Evolutionary conservation across 129 eudicot genomes (phyloP), one percentile per base, ranked within the genome.

Genomic region (Flaveria brownii): DNA sequence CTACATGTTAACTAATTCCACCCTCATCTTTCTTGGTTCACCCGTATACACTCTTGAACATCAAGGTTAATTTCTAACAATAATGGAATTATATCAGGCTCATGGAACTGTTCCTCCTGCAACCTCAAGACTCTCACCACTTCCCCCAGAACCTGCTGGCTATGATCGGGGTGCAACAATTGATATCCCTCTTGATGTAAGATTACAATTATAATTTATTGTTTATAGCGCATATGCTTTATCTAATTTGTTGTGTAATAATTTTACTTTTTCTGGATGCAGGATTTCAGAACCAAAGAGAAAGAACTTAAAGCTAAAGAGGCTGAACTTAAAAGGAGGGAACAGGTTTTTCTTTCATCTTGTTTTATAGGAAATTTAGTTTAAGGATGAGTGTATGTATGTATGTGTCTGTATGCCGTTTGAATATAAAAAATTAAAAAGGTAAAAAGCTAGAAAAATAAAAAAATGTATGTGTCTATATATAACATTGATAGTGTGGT

Each of bases 61-160:
- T n/a, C n/a, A n/a, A n/a, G n/a, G n/a, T n/a, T n/a, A n/a, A n/a
- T n/a, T n/a, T n/a, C n/a, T n/a, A n/a, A n/a, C n/a, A n/a, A n/a
- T n/a, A n/a, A n/a, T n/a, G n/a, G n/a, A 50, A 56, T 77, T 52
- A 43, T 46, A 51, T 57, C 82, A 93, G 98, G 86, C 87, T 78
- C 88, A 88, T 75, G 89, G 82, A 74, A 89, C 85, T 84, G 96
- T 93, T 43, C 91, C 97, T 36, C 82, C 92, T 57, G 98, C 97
- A 83, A 83, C 85, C 56, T 81, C 96, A 66, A 87, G 63, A 73
- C 86, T 88, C 55, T 89, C 96, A 64, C 97, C 99, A 17, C 99
- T 94, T 76, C 92, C 99, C 43, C 91, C 88, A 68, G 97, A 94
- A 74, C 97, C 94, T 54, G 99, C 83, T 77, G 98, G 86, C 75